Base-by-base conservation (phyloP, 1,284 basidiomycete genomes). In the Boletus semigastroideus region DNA sequence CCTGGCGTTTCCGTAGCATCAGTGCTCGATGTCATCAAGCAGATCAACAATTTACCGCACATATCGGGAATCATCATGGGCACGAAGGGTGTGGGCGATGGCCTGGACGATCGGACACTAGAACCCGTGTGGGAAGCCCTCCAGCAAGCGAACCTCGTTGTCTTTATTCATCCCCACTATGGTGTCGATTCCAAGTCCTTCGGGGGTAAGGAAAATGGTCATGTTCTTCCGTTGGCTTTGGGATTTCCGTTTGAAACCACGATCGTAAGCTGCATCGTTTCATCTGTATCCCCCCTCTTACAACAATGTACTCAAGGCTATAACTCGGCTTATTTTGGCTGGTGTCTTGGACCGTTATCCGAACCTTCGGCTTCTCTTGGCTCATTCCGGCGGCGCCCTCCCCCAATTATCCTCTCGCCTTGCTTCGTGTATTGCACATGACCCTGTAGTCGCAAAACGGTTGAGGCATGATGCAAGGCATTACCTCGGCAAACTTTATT, bases 161-260 rank as follows among this genome's bases (percentile, higher is more conserved):
- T 88, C 14, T 93, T 93, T 72, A 65, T 92, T 37, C 90, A 93
- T 61, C 90, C 90, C 9, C 90, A 93, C 64, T 92, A 92, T 63
- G 87, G 88, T 8, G 80, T 91, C 14, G 83, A 83, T 59, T 66
- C 71, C 22, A 77, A 75, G 51, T 80, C 79, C 12, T 93, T 86
- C 78, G 92, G 90, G 2, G 76, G 82, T 48, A 80, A 75, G 54
- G 80, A 85, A 48, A 92, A 94, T 59, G 92, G 92, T 0, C 91
- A 94, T 57, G 92, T 92, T 30, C 78, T 94, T 20, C 87, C 90
- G 2, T 79, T 94, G 44, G 90, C 91, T 0, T 76, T 94, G 13
- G 91, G 92, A 1, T 93, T 94, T 70, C 92, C 92, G 1, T 88
- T 94, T 61, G 92, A 94, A 70, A 94, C 91, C 17, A 92, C 92